These are phyloP conservation scores for Alternaria hordeiaustralica DNA, from an alignment of 2,329 filamentous ascomycete species.

Conservation along the genomic window DNA sequence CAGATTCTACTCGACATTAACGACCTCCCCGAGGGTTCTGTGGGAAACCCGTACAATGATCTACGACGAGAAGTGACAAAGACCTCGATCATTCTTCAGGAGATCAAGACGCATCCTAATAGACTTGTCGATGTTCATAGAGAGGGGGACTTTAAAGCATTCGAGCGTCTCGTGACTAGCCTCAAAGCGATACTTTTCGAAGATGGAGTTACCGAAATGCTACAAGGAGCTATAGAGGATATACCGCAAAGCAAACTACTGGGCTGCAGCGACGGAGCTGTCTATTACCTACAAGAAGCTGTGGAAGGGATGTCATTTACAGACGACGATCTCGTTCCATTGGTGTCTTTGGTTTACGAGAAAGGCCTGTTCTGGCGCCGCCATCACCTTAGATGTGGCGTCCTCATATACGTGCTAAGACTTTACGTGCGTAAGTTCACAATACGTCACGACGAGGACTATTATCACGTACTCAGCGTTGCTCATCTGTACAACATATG, in stretches of 20 bases:
- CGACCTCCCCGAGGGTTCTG: accelerated
- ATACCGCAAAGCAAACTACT: too few species aligned
- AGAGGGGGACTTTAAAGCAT: accelerated
- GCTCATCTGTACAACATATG: not conserved
- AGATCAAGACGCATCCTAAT: not conserved
- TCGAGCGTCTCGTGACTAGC: too few species aligned
- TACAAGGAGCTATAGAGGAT: too few species aligned
- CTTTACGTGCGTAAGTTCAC: accelerated
- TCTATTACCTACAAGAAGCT: too few species aligned
- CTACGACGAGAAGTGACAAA: not conserved
- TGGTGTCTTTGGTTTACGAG: too few species aligned
- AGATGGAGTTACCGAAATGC: too few species aligned
- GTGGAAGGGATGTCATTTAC: too few species aligned
- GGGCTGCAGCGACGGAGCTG: too few species aligned
- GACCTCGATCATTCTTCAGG: too few species aligned
- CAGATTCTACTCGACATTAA: not conserved
- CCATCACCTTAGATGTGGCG: not conserved
- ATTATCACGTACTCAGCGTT: not conserved
- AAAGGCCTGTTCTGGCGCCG: not conserved
- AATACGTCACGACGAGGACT: accelerated
- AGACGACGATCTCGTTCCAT: too few species aligned
- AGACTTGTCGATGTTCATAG: not conserved
- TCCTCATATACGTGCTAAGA: not conserved
- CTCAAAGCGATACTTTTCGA: too few species aligned
- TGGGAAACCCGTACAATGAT: not conserved